Evolutionary conservation across 2,329 filamentous ascomycete genomes (phyloP), one percentile per base, ranked within the genome.

Genomic region (Hypoxylon sp.): DNA sequence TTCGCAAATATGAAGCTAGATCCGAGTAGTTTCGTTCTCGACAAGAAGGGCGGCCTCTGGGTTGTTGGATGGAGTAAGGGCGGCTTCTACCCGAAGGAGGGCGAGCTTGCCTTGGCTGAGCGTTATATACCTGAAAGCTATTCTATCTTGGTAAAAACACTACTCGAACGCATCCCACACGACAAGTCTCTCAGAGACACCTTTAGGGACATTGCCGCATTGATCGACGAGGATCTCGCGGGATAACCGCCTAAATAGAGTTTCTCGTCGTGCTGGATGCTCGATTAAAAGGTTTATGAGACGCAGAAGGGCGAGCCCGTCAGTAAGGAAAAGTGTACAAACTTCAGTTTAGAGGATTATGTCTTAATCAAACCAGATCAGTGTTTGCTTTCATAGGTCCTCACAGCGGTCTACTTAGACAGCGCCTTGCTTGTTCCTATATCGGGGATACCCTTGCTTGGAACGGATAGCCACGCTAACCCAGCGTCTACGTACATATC

Each of bases 361-460:
- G n/a, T 55, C 43, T n/a, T 21, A 48, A 46, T 50, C 32, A 32
- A 28, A 34, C 21, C 11, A 11, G 23, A 11, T 32, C 28, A 21
- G 51, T 43, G 50, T 63, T 60, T 62, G 57, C 23, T 52, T 48
- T 46, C 14, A 23, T 19, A 32, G 28, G 50, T 28, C 23, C 21
- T 43, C 25, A 38, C 13, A 30, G 59, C 55, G 53, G 46, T 63
- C 51, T 49, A 57, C 57, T 63, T 66, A 62, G 56, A 66, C 63
- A 59, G 28, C 58, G 32, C 21, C 21, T 63, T 58, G 46, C 53
- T 55, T 60, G 45, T 50, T 49, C 25, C 43, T 36, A 25, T 21
- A 1, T 38, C 65, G 59, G 57, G 65, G 65, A 52, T 66, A 11
- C 2, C 60, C 63, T 60, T 69, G 56, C 45, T 62, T n/a, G 41